Evolutionary conservation across 2,329 filamentous ascomycete genomes (phyloP), one percentile per base, ranked within the genome.

Genomic region (Sporothrix dimorphospora): DNA sequence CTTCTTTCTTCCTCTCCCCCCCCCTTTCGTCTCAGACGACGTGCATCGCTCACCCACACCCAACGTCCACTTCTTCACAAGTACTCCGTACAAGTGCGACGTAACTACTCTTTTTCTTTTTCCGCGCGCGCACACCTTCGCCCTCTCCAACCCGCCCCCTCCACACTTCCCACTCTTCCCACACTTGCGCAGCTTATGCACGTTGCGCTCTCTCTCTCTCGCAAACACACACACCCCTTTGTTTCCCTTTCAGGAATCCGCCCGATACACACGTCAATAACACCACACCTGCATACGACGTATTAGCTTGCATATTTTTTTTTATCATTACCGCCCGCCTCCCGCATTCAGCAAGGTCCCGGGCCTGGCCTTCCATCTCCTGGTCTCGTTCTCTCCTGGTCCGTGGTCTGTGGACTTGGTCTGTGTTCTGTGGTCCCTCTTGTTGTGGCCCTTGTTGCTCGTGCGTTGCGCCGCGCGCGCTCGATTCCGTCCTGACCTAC

Each of bases 191-290:
- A 38, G 1, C 47, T 38, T 30, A n/a, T 27, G n/a, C 4, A 63
- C 57, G 57, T 34, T 34, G 47, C 47, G 47, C 47, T 59, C 21
- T 47, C 42, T 14, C 24, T 14, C 63, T 34, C 63, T 34, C 63
- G 38, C 65, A 38, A 27, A 21, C 27, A 30, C 3, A 6, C 30
- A 3, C 30, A 34, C 30, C 65, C 24, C 68, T 49, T 70, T 63
- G 24, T 71, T 71, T 71, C 72, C 69, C 16, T 34, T 71, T 71
- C 72, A 63, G 69, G 72, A 71, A 73, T 73, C 72, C 70, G 27
- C 59, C 72, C 72, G 72, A 69, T 57, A 21, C 66, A 47, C 42
- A 68, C 24, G 42, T 57, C 53, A 53, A 53, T 72, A 45, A 69
- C 57, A 70, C 71, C 71, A 57, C 71, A 49, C 66, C 71, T 72